A percentile compares a stretch with the other conserved stretches of the same genome.
These are phyloP conservation scores for Acer negundo DNA, from an alignment of 345 rosid species.

Conservation along the genomic window DNA sequence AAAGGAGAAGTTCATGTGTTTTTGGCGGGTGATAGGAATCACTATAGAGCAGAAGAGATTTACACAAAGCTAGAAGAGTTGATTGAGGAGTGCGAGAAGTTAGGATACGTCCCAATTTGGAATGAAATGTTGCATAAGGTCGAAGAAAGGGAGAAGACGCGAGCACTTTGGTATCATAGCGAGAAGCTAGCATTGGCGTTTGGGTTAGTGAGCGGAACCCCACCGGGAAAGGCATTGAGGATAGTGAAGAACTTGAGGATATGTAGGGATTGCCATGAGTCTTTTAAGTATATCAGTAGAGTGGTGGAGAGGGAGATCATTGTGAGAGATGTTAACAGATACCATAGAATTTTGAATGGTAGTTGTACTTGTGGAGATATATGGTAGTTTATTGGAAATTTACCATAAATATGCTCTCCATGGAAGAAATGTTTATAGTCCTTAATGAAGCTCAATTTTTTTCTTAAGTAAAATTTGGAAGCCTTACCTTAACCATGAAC, in stretches of 20 bases:
- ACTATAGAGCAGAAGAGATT: slow-evolving; percentile 37
- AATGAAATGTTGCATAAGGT: slow-evolving; percentile 37
- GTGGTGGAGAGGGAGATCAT: slow-evolving; percentile 39
- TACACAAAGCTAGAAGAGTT: slow-evolving; percentile 42
- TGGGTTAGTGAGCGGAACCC: slow-evolving; percentile 46
- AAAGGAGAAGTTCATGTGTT: slow-evolving; percentile 51
- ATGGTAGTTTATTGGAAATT: slow-evolving; percentile 30
- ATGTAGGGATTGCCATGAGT: slow-evolving; percentile 47
- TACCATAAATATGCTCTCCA: neutral
- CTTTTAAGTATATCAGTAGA: slow-evolving; percentile 45
- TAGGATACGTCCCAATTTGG: slow-evolving; percentile 42
- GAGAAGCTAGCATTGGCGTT: slow-evolving; percentile 62
- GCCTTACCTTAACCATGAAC: too few relatives aligned
- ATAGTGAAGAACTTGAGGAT: slow-evolving; percentile 44
- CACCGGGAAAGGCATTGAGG: slow-evolving; percentile 39
- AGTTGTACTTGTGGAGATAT: slow-evolving; percentile 39
- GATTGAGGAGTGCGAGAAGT: slow-evolving; percentile 33
- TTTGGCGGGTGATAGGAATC: slow-evolving; percentile 48
- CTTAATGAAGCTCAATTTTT: too few relatives aligned
- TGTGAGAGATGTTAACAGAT: slow-evolving; percentile 50
- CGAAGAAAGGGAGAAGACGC: slow-evolving; percentile 38
- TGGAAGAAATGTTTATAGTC: neutral
- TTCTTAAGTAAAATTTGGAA: too few relatives aligned
- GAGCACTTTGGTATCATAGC: slow-evolving; percentile 47
- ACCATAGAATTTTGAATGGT: slow-evolving; percentile 45